Evolutionary conservation across 352 stramenopile genomes (phyloP), one percentile per base, ranked within the genome.

Genomic region (Pythium folliculosum): DNA sequence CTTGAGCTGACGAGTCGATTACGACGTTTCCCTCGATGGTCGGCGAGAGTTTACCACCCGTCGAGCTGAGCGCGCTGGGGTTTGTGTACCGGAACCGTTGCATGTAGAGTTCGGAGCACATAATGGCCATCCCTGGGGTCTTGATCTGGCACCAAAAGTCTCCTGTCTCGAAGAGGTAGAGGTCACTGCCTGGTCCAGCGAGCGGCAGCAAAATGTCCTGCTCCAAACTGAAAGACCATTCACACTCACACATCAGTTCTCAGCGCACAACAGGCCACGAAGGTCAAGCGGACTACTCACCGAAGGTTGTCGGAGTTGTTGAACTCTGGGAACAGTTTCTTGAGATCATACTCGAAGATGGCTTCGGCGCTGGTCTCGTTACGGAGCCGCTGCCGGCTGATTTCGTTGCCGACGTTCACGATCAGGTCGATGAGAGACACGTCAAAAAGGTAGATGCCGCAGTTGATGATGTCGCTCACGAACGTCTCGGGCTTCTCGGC

Each of bases 131-230:
- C 19, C 89, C 89, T 0, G 89, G 89, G 1, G 89, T 96, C 79
- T 95, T 96, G 77, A 96, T 96, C 64, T 96, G 89, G 59, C 87
- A 95, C 89, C 89, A 96, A 58, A 96, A 95, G 65, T 96, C 87
- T 2, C 89, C 89, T 1, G 89, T 90, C 56, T 96, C 87, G 66
- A 83, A 89, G 25, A 96, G 64, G 40, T 84, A 95, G 21, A 96
- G 69, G 40, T 69, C 59, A 25, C 72, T 78, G 5, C 84, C 80
- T 23, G 88, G 80, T n/a, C 88, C 89, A 12, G 89, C 89, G 16
- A 94, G 72, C 6, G 86, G 87, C n/a, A 95, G 59, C 54, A 96
- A 58, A 25, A 96, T 73, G 65, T 96, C 89, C 68, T 96, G 89
- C 64, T 96, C 89, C 27, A 96, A 45, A 59, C 88, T 93, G 54